phyloP scores from a whole-genome alignment of 225 moss, liverwort and hornwort genomes.

The Marchantia paleacea region DNA sequence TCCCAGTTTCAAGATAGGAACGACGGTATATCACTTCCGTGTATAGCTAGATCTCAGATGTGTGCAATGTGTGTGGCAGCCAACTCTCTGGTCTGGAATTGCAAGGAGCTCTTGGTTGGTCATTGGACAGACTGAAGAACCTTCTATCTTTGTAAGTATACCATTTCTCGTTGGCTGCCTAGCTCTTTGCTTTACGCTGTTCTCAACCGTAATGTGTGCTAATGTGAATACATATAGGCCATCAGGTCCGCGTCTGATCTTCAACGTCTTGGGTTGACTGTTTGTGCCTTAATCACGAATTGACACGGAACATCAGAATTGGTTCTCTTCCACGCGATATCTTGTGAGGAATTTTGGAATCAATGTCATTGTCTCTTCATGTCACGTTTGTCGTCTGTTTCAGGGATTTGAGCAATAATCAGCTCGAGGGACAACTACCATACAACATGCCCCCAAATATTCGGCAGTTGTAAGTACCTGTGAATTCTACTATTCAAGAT shows the following conservation, averaged over 20 bases:
- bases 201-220: neutral
- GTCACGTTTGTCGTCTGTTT: neutral
- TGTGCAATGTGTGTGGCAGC: constrained; percentile 5
- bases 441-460: constrained; percentile 45
- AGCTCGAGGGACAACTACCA: constrained; percentile 54
- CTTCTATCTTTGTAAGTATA: constrained; percentile 13
- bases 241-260: neutral
- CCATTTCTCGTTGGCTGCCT: neutral
- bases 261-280: neutral
- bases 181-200: neutral
- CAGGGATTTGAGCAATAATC: constrained; percentile 66
- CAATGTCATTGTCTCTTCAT: no score
- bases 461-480: constrained; percentile 12
- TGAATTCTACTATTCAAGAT: neutral
- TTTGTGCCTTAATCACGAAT: neutral
- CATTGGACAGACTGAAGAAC: constrained; percentile 11
- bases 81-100: constrained; percentile 27
- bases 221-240: neutral
- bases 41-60: neutral
- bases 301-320: neutral
- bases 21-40: neutral
- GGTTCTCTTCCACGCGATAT: no score
- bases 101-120: constrained; percentile 18
- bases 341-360: no score
- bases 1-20: no score